Evolutionary conservation across 192 early-diverging fungal genomes (phyloP).

Genomic region (Linnemannia schmuckeri): DNA sequence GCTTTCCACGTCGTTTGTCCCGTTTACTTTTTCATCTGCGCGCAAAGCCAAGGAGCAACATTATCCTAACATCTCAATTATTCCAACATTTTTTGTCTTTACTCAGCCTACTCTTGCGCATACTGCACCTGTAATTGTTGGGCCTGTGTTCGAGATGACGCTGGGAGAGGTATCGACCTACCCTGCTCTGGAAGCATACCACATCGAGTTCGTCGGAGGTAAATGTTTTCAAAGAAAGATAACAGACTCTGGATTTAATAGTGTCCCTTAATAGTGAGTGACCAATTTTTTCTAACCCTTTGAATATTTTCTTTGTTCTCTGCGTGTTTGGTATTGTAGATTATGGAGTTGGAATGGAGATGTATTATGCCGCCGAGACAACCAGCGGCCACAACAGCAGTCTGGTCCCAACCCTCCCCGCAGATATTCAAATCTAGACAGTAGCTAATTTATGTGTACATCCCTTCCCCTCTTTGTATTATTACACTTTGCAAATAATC

Average conservation of each 20-base stretch:
- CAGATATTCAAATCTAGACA: not conserved
- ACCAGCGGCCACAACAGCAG: not conserved
- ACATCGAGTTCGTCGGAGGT: conserved; percentile 52
- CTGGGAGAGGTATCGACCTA: conserved; percentile 43
- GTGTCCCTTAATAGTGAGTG: not conserved
- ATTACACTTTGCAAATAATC: not conserved
- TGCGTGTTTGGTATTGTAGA: conserved; percentile 4
- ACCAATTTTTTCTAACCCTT: not conserved
- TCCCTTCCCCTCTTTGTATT: not conserved
- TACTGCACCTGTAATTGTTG: conserved; percentile 41
- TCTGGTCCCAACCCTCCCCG: not conserved
- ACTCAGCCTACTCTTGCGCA: conserved; percentile 23
- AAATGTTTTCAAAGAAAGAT: not conserved
- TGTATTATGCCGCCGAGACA: conserved; percentile 39
- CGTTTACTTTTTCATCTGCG: not conserved
- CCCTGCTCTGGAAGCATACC: conserved; percentile 47
- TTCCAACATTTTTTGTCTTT: not conserved
- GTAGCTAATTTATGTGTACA: not conserved
- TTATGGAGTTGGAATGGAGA: conserved; percentile 47
- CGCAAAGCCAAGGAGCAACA: not conserved
- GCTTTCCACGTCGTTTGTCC: not conserved
- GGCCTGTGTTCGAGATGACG: conserved; percentile 48
- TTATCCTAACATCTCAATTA: not conserved
- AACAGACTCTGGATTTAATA: too few species aligned
- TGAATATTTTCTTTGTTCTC: not conserved